Evolutionary conservation across 352 stramenopile genomes (phyloP).

Genomic region (Pythium aristosporum): DNA sequence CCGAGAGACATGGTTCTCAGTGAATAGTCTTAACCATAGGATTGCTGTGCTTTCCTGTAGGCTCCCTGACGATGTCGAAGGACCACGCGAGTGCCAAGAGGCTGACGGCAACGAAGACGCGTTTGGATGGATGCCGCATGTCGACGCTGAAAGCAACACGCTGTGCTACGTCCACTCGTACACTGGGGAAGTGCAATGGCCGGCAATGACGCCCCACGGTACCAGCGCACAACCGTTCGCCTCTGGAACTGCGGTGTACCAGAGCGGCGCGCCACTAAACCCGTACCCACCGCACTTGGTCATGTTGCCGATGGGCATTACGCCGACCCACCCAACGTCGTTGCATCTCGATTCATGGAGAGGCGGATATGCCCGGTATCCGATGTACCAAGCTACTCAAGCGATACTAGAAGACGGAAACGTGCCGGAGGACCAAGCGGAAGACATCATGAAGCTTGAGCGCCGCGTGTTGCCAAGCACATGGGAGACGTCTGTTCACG

Average conservation of each 20-base stretch:
- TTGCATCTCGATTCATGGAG: constrained; percentile 12
- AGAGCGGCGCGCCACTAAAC: constrained; percentile 29
- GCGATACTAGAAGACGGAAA: background rate
- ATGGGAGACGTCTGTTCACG: constrained; percentile 46
- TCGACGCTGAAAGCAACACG: constrained; percentile 49
- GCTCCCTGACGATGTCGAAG: background rate
- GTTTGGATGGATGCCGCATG: constrained; percentile 61
- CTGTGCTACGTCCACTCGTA: constrained; percentile 65
- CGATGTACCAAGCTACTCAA: constrained; percentile 22
- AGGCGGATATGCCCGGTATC: constrained; percentile 56
- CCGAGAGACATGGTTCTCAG: background rate
- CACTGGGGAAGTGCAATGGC: constrained; percentile 74
- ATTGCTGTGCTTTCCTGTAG: background rate
- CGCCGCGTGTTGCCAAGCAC: constrained; percentile 53
- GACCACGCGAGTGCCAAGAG: background rate
- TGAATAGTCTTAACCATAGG: background rate
- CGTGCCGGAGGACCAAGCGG: background rate
- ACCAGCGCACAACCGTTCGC: background rate
- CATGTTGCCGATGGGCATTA: constrained; percentile 54
- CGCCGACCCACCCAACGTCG: constrained; percentile 35
- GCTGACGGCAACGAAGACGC: background rate
- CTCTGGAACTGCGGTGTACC: background rate
- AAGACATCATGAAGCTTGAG: constrained; percentile 2
- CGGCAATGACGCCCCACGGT: background rate
- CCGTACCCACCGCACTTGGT: constrained; percentile 57